Conservation (phyloP, 2,329 filamentous ascomycete genomes). For the Diplodia seriata region DNA sequence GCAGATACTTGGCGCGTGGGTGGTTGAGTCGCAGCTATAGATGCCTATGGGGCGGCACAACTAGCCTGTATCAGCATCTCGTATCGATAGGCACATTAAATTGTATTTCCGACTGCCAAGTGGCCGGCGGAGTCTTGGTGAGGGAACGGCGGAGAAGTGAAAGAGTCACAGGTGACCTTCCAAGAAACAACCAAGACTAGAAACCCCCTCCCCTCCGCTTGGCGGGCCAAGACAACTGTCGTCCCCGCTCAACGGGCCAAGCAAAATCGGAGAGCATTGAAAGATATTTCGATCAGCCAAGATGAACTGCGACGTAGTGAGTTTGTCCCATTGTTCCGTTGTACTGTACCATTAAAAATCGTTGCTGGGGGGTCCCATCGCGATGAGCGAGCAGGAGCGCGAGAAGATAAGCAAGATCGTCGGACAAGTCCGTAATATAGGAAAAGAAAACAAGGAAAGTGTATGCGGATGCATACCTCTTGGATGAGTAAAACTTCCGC, state of each 20-base stretch:
- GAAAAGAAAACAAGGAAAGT: not conserved
- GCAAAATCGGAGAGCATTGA: not conserved
- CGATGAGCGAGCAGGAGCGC: not conserved
- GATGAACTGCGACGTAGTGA: not conserved
- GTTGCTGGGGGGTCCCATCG: not conserved
- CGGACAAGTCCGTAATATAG: not conserved
- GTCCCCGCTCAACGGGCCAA: not conserved
- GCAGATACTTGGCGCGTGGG: not conserved
- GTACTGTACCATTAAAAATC: not conserved
- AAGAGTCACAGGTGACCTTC: conserved; percentile 16
- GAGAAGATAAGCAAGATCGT: not conserved
- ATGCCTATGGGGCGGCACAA: not conserved
- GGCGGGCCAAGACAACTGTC: conserved; percentile 7
- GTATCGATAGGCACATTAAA: not conserved
- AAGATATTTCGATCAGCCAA: not conserved
- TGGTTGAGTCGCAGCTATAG: not conserved
- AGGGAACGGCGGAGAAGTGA: not conserved
- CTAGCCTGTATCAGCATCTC: not conserved
- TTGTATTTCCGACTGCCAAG: not conserved
- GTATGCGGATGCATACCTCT: not conserved
- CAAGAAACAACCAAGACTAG: conserved; percentile 17
- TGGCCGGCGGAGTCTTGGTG: conserved; percentile 16
- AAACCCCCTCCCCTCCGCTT: not conserved
- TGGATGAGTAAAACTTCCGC: not conserved
- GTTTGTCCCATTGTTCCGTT: not conserved